Evolutionary conservation across 2,329 filamentous ascomycete species (phyloP).

Genomic region (Xylariales sp.): DNA sequence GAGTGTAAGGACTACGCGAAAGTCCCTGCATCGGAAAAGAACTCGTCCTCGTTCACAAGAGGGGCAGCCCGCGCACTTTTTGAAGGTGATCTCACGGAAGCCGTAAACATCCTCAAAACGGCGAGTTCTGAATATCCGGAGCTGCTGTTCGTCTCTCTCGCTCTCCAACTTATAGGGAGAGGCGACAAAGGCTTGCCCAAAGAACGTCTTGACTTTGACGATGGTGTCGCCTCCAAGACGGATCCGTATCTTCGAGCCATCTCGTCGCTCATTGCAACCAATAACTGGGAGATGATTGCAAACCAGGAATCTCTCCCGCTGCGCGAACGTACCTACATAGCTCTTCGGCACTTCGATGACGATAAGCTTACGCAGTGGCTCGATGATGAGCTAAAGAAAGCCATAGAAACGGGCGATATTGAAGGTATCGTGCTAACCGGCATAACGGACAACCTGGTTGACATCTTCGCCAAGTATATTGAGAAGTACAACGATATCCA

Average conservation of each 20-base stretch:
- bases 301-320: slow-evolving; percentile 79
- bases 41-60: slow-evolving; percentile 74
- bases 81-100: slow-evolving; percentile 74
- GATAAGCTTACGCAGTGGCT: slow-evolving; percentile 75
- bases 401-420: slow-evolving; percentile 75
- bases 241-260: slow-evolving; percentile 85
- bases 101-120: slow-evolving; percentile 75
- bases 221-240: slow-evolving; percentile 69
- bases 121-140: slow-evolving; percentile 72
- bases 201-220: slow-evolving; percentile 68
- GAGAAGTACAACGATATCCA: slow-evolving; percentile 82
- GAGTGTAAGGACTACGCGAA: slow-evolving; percentile 58
- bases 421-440: slow-evolving; percentile 83
- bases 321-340: slow-evolving; percentile 78
- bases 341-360: slow-evolving; percentile 74
- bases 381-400: slow-evolving; percentile 69
- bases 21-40: slow-evolving; percentile 59
- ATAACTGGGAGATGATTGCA: slow-evolving; percentile 80
- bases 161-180: slow-evolving; percentile 71
- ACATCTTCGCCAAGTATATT: slow-evolving; percentile 81
- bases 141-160: slow-evolving; percentile 75
- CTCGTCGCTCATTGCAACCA: slow-evolving; percentile 79
- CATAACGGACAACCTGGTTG: slow-evolving; percentile 76
- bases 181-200: slow-evolving; percentile 58
- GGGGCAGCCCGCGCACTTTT: slow-evolving; percentile 82